Base-by-base conservation (phyloP, 2,329 filamentous ascomycete genomes). In the Cladophialophora exuberans region DNA sequence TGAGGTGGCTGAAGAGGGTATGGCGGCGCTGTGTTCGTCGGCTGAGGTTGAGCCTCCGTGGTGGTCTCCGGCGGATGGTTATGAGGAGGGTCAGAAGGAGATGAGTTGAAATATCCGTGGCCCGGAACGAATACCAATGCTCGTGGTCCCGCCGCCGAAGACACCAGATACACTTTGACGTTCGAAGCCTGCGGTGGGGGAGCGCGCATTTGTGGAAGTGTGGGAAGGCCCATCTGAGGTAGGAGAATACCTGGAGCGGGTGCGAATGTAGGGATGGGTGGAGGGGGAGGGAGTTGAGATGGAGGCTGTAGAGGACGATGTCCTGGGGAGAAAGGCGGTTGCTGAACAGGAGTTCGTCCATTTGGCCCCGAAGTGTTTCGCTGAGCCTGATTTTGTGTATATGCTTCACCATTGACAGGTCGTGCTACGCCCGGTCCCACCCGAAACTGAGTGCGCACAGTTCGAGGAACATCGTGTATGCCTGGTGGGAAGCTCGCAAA, bases 41-140 rank as follows among this genome's bases (percentile, higher is more conserved):
- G 18, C 22, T 25, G 46, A n/a, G 17, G 22, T 43, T 36, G 25
- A 25, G 18, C 2, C 33, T 33, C 18, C 35, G 35, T 4, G 5
- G n/a, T 20, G 4, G 25, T n/a, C 7, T 28, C 47, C 23, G 26
- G 26, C 25, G 31, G 26, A 11, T 48, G 30, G 39, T 18, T 41
- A 7, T 17, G 28, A 11, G 38, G 26, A 1, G 39, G 36, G 15
- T n/a, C n/a, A 28, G 53, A 17, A 22, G 36, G 17, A 2, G 28
- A n/a, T 10, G 52, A 57, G 31, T 46, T 50, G 35, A 59, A 62
- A 26, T 53, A 63, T 45, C 63, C 62, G 39, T 62, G 61, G 35
- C 58, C 58, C 5, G 62, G 61, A 13, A 57, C 44, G 44, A 65
- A 66, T n/a, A 66, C 20, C n/a, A 66, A 44, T 22, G 52, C 64